Evolutionary conservation across 306 rosid species (phyloP).

Genomic region (Lathyrus oleraceus): DNA sequence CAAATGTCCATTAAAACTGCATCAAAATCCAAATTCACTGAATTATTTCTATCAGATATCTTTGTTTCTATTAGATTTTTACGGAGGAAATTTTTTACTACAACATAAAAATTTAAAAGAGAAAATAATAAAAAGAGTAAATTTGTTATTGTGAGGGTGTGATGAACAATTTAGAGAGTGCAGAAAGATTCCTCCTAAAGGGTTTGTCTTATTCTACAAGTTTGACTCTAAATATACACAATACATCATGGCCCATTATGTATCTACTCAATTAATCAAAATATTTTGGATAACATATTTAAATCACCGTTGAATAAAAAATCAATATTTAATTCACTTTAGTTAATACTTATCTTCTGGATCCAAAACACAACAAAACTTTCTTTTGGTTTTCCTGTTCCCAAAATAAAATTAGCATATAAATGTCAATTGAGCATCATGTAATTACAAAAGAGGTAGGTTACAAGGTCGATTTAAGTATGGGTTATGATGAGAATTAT

Average conservation of each 20-base stretch:
- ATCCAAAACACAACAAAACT: not conserved
- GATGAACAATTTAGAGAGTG: too few relatives aligned
- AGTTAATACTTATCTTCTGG: not conserved
- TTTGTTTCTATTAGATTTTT: too few relatives aligned
- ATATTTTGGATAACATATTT: slow-evolving; percentile 24
- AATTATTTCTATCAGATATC: too few relatives aligned
- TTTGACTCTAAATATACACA: not conserved
- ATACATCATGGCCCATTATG: not conserved
- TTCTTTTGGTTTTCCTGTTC: not conserved
- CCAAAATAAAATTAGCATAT: not conserved
- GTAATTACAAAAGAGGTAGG: not conserved
- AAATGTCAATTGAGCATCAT: not conserved
- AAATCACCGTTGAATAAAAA: not conserved
- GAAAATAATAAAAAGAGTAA: too few relatives aligned
- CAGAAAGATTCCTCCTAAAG: too few relatives aligned
- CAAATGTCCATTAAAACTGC: too few relatives aligned
- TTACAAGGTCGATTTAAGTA: not conserved
- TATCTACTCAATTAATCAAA: not conserved
- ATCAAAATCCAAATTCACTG: too few relatives aligned
- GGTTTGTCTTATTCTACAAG: not conserved
- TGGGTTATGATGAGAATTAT: not conserved
- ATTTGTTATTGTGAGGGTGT: too few relatives aligned
- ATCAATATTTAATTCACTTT: not conserved
- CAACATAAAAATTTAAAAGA: too few relatives aligned
- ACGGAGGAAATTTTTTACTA: too few relatives aligned